Base-by-base conservation (phyloP, 148 eudicot species). In the Vaccinium macrocarpon region DNA sequence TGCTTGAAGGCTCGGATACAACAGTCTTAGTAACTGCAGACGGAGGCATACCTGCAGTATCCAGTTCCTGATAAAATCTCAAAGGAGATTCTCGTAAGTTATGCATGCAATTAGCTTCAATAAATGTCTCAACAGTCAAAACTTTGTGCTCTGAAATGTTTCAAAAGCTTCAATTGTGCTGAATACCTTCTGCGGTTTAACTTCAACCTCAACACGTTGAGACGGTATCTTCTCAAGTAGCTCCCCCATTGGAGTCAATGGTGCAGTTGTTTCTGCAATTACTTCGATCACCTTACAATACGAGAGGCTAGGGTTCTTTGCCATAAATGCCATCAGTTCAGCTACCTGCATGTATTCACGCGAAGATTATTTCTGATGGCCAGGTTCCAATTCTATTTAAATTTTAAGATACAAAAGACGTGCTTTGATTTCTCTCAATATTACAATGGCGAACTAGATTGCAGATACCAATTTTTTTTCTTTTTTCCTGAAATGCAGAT, bases 241-340 rank as follows among this genome's bases (percentile, higher is more conserved):
- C 57, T 92, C 92, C 8, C 86, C 94, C 88, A 93, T 83, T 64
- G 98, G 98, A 82, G 90, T 88, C 84, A 95, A 88, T 25, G 98
- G 96, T 32, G 95, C 96, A 77, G 98, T 92, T 75, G 96, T 95
- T 90, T 94, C 98, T 81, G 98, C 98, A 89, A 95, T 83, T 83
- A 90, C 97, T 90, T 95, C 98, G 66, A 95, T 93, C 51, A 92
- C 90, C 87, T 95, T 95, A 88, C 94, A 94, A 84, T 88, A 94
- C 49, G 98, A 92, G 82, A 95, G 90, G 82, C 88, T 89, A 4
- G 82, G 90, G 72, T 89, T 91, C 83, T 90, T 89, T 15, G 98
- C 96, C 98, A 95, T 95, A 81, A 88, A 91, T 82, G 96, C 95
- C 82, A 95, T 64, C 42, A 95, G 95, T 86, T 95, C 98, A 46